Evolutionary conservation across 345 rosid genomes (phyloP).

Genomic region (Punica granatum): DNA sequence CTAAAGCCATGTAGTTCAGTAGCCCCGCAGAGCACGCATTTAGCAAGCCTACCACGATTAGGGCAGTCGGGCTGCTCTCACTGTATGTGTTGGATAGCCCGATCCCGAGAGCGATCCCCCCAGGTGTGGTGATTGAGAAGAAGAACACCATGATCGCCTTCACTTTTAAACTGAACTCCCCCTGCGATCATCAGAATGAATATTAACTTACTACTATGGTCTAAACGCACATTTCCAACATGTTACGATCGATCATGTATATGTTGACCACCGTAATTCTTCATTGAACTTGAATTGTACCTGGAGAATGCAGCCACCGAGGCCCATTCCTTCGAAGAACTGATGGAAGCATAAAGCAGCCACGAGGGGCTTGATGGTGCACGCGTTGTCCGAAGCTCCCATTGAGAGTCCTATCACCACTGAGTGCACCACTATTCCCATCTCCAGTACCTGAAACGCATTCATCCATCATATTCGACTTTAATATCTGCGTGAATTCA

Average conservation of each 20-base stretch:
- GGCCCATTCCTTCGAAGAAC: constrained; percentile 5
- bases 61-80: constrained; percentile 1
- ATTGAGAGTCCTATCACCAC: constrained; percentile 64
- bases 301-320: too few species aligned
- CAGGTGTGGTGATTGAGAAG: background rate
- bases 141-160: background rate
- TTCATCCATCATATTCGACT: background rate
- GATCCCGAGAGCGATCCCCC: background rate
- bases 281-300: too few species aligned
- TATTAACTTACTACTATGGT: background rate
- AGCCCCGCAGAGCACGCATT: background rate
- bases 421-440: constrained; percentile 72
- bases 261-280: too few species aligned
- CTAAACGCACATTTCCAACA: background rate
- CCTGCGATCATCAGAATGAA: background rate
- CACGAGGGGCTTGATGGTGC: constrained; percentile 58
- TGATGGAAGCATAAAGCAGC: constrained; percentile 91
- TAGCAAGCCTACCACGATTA: background rate
- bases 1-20: constrained; percentile 35
- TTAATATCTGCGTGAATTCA: too few species aligned
- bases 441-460: constrained; percentile 67
- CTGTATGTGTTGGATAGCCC: background rate
- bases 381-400: constrained; percentile 63
- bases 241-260: background rate
- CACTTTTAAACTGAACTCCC: background rate